phyloP scores from a whole-genome alignment of 2,329 filamentous ascomycete species.

The Paraphoma chrysanthemicola region DNA sequence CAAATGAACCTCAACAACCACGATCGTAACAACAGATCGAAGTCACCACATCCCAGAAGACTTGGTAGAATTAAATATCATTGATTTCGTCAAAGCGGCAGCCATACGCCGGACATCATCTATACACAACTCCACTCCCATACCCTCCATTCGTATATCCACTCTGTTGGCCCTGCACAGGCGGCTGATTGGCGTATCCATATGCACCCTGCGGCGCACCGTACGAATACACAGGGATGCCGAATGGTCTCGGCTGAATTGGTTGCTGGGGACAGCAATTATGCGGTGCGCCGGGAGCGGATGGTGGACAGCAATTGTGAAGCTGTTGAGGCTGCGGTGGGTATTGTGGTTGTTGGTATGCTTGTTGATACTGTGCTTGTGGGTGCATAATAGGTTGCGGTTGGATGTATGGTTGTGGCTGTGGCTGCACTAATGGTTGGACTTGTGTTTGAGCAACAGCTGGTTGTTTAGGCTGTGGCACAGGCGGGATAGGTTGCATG shows the following conservation, averaged over 20 bases:
- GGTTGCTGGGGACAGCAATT: constrained; percentile 11
- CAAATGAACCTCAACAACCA: too few species aligned
- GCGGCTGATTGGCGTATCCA: background rate
- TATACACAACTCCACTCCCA: background rate
- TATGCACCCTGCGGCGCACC: background rate
- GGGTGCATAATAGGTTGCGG: background rate
- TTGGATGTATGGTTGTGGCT: background rate
- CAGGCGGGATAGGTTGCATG: constrained; percentile 29
- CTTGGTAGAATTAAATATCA: background rate
- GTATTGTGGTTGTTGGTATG: constrained; percentile 1
- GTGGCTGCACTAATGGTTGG: background rate
- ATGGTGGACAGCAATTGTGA: constrained; percentile 7
- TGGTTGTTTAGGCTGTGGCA: constrained; percentile 16
- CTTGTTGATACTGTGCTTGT: background rate
- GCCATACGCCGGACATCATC: background rate
- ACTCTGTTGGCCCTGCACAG: background rate
- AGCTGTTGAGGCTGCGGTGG: constrained; percentile 1
- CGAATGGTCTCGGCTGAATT: constrained; percentile 2
- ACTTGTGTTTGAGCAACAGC: background rate
- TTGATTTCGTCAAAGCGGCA: background rate
- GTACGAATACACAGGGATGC: background rate
- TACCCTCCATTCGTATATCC: constrained; percentile 1
- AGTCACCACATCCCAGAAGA: too few species aligned
- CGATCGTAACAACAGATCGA: too few species aligned
- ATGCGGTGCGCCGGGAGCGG: background rate